These are phyloP conservation scores for Calonectria leucothoes DNA, from an alignment of 2,329 filamentous ascomycete genomes.

Conservation along the genomic window DNA sequence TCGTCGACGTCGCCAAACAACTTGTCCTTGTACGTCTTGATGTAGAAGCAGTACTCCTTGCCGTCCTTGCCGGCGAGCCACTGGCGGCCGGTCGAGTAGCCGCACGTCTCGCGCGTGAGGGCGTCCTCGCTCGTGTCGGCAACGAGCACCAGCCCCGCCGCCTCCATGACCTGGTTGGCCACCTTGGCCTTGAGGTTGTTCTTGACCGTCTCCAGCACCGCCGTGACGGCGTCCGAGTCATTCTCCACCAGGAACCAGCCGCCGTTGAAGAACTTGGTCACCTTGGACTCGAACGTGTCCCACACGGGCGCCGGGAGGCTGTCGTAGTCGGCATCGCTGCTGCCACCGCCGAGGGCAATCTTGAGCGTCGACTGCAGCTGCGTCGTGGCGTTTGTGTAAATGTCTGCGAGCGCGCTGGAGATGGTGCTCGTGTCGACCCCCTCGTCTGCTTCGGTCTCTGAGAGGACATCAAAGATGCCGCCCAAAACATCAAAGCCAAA, in stretches of 20 bases:
- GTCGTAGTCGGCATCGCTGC: background rate
- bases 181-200: background rate
- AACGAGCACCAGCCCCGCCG: background rate
- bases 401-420: background rate
- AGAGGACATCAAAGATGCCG: background rate
- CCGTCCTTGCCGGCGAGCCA: background rate
- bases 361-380: background rate
- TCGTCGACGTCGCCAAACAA: background rate
- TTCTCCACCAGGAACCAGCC: background rate
- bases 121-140: background rate
- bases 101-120: background rate
- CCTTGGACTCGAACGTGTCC: background rate
- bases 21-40: background rate
- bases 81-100: background rate
- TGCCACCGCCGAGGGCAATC: background rate
- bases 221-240: background rate
- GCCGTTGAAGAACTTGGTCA: background rate
- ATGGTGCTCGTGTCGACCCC: background rate
- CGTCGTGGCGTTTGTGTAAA: background rate
- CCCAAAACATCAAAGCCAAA: background rate
- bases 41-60: background rate
- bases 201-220: background rate
- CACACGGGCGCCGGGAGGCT: background rate
- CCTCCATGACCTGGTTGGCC: background rate
- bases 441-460: background rate